These are phyloP conservation scores for Rhypophila decipiens DNA, from an alignment of 495 filamentous ascomycete species.

Conservation along the genomic window DNA sequence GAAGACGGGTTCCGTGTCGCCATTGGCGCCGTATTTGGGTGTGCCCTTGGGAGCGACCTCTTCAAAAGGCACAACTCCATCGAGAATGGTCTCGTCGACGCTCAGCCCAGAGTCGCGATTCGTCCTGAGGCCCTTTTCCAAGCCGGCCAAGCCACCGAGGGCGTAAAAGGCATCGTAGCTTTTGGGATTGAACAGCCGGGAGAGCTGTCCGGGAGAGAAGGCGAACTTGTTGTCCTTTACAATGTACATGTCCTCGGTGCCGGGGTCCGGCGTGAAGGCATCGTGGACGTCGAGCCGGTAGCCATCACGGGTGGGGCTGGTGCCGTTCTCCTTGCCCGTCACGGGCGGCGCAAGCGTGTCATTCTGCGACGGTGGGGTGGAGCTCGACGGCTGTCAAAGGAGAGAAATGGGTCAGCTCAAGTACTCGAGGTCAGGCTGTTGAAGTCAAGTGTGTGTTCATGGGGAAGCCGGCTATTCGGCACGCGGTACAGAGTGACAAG, in stretches of 20 bases:
- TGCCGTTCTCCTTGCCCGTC: not conserved
- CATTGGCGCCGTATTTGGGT: conserved; percentile 23
- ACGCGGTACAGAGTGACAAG: no score
- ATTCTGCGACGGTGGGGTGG: conserved; percentile 7
- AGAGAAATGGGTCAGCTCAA: not conserved
- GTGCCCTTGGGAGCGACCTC: conserved; percentile 34
- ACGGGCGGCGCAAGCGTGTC: not conserved
- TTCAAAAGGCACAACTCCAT: conserved; percentile 54
- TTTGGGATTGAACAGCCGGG: conserved; percentile 68
- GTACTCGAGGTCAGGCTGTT: not conserved
- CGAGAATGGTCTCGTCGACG: conserved; percentile 54
- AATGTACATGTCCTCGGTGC: conserved; percentile 55
- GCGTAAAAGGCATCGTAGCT: conserved; percentile 62
- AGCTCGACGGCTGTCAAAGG: conserved; percentile 5
- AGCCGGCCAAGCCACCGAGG: conserved; percentile 59
- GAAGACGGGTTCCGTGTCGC: conserved; percentile 16
- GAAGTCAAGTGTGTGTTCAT: not conserved
- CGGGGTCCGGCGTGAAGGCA: conserved; percentile 60
- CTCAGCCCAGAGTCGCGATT: conserved; percentile 58
- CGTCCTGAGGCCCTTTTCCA: conserved; percentile 62
- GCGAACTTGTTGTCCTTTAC: conserved; percentile 61
- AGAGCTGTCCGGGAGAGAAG: conserved; percentile 62
- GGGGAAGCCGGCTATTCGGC: not conserved
- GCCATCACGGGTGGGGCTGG: conserved; percentile 4
- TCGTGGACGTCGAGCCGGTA: conserved; percentile 35